Evolutionary conservation across 768 basidiomycete species (phyloP), one percentile per base, ranked within the genome.

Genomic region (Saitozyma sp.): DNA sequence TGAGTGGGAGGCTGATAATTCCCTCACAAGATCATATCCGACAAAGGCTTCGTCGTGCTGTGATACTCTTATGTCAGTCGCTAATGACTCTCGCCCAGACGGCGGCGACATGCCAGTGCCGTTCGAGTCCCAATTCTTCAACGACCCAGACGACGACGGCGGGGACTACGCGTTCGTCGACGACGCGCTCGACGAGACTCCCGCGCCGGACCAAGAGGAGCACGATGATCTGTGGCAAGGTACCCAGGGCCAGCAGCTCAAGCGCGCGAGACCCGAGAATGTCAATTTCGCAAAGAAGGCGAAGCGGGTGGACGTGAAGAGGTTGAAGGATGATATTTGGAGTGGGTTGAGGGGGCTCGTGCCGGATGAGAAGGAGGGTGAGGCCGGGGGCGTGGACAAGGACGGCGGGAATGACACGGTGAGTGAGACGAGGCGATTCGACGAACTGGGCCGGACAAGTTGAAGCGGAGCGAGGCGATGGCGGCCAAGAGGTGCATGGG

Each of bases 261-360:
- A 90, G 56, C 88, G 91, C 9, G 87, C 90, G 45, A 83, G 87
- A 68, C 93, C 92, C 7, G 90, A 96, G 74, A 85, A 86, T 56
- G 92, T 99, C 67, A 91, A 92, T 67, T 98, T 96, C 74, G 89
- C 94, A 1, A 94, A 93, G 81, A 86, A 89, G 43, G 96, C 95
- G 3, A 99, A 97, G 82, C 83, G 95, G 48, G 95, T 99, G 19
- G 96, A 98, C 74, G 95, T 99, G 43, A 86, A 92, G 74, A 92
- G 89, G 80, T 82, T 99, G 65, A 99, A 99, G 82, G 95, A 98
- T 64, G 95, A 93, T 69, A 98, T 99, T 53, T 98, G 96, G 96
- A 90, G 85, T 77, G 90, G 90, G 1, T 79, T 98, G 50, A 88
- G 91, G 69, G 60, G 52, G 11, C 91, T 96, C 60, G 85, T 87